Base-by-base conservation (phyloP, 768 basidiomycete genomes). In the Pulveroboletus ravenelii region DNA sequence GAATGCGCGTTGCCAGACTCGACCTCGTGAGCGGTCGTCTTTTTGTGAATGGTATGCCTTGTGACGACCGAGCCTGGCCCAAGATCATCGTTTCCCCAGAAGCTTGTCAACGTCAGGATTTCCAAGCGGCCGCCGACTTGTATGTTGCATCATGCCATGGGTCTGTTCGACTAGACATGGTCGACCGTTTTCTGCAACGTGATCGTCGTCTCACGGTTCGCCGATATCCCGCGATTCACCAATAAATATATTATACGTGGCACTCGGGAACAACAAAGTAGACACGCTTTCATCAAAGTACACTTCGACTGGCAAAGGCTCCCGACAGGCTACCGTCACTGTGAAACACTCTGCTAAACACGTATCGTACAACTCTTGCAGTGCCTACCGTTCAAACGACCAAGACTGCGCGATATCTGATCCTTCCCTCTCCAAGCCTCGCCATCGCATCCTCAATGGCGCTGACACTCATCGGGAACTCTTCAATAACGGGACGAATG, bases 401-500 rank as follows among this genome's bases (percentile, higher is more conserved):
- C 41, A 71, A 38, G 6, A 71, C 67, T 1, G 59, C 71, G 14
- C 70, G 62, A 17, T 71, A 71, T 25, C 70, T 62, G 35, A 72
- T n/a, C 25, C 52, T 50, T 15, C 70, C 70, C 2, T 50, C 40
- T 3, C 49, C 57, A 10, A 71, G 53, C 45, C 51, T 62, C 29
- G 27, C 30, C 42, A 72, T 43, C 29, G 68, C 70, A 1, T 60
- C 57, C 15, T 62, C 55, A 5, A 72, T 63, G 0, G 72, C 72
- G 0, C 54, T 54, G 39, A 59, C 59, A 10, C 50, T 62, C 59
- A 73, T 54, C 6, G 64, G 56, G 42, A 73, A 72, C 45, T 59
- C 51, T 30, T 73, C 63, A 17, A 66, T 55, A 3, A 70, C 47
- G 1, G 72, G 68, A 5, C 41, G 48, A 32, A 71, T 57, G 0